Base-by-base conservation (phyloP, 2,329 filamentous ascomycete genomes). In the Alternaria dauci region DNA sequence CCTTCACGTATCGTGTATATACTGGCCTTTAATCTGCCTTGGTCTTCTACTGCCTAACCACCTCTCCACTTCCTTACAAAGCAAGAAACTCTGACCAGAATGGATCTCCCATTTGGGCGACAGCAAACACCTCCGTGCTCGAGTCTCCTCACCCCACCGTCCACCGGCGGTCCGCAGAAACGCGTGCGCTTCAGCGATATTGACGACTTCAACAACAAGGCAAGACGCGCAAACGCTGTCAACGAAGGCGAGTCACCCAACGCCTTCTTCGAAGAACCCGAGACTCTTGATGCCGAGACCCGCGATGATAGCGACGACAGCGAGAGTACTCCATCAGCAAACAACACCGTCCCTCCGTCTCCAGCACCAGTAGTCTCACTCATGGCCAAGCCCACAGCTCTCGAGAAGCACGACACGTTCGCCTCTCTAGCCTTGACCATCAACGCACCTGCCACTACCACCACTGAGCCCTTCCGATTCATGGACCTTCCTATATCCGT, bases 401-500 rank as follows among this genome's bases (percentile, higher is more conserved):
- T 58, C 20, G 56, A 62, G 8, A 52, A 63, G 2, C n/a, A 58
- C 12, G 42, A 46, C 18, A 26, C 52, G 0, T 48, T 58, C 9
- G 42, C 51, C 20, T 41, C 59, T 9, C 20, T 50, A n/a, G 36
- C 46, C 20, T 38, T 34, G n/a, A 20, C 52, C 18, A 30, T 52
- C 16, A 32, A 54, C 8, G 5, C 50, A 6, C 39, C 36, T 11
- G 7, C 16, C 6, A 16, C 38, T 5, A 16, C 38, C 4, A 14
- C 28, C 28, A 41, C 41, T 5, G 18, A 43, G 2, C 57, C 64
- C 0, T 72, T 73, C 14, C 57, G 58, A 0, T 72, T 76, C 59
- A 43, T 73, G 51, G 57, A 59, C 9, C 62, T 77, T 1, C 71
- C 74, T 1, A 25, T 67, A 4, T 57, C 54, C 2, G 38, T 73